Conservation (phyloP, 257 asterid species). For the Jasminum sambac region DNA sequence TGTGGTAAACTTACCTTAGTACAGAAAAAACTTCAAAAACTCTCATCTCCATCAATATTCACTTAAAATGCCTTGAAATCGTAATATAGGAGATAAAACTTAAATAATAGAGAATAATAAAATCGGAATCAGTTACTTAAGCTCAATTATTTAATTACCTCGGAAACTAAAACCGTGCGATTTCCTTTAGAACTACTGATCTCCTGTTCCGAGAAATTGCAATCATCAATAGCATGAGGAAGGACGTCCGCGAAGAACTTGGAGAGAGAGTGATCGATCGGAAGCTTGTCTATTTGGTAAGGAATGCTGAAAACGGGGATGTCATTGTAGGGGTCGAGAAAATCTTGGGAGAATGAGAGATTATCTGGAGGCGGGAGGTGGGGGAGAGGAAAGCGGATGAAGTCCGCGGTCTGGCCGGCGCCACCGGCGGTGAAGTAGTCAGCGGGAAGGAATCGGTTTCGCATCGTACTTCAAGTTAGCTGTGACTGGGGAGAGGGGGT, state of each 20-base stretch:
- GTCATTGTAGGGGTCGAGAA: conserved; percentile 40
- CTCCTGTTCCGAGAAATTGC: conserved; percentile 24
- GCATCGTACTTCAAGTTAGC: conserved; percentile 51
- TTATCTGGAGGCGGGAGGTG: conserved; percentile 43
- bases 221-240: conserved; percentile 51
- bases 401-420: conserved; percentile 41
- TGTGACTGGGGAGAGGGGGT: conserved; percentile 18
- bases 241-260: conserved; percentile 68
- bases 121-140: background rate
- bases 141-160: conserved; percentile 20
- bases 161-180: conserved; percentile 22
- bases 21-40: background rate
- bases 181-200: conserved; percentile 24
- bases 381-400: conserved; percentile 54
- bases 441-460: conserved; percentile 76
- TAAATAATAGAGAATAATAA: background rate
- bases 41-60: conserved; percentile 27
- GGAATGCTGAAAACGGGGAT: conserved; percentile 39
- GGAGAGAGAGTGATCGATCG: conserved; percentile 66
- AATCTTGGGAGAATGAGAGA: conserved; percentile 24
- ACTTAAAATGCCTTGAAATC: conserved; percentile 9
- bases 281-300: conserved; percentile 48
- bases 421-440: conserved; percentile 34
- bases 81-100: background rate
- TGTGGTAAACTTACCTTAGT: background rate